Evolutionary conservation across 164 flowering plant genomes (phyloP).

Genomic region (Liriodendron chinense): DNA sequence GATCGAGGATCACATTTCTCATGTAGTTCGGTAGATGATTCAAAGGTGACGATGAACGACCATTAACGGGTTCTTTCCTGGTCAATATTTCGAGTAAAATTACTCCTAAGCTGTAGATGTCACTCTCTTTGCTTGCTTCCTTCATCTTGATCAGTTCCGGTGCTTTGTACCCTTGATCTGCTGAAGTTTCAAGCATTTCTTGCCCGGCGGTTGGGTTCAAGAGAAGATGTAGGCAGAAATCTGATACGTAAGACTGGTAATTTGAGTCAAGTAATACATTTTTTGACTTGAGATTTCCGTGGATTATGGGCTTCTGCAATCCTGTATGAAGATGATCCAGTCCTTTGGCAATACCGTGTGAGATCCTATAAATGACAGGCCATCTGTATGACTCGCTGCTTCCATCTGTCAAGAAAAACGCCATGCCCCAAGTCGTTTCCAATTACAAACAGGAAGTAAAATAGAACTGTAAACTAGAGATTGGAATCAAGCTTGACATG

Average conservation of each 20-base stretch:
- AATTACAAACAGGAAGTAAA: not conserved
- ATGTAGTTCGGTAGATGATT: conserved; percentile 64
- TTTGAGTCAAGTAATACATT: conserved; percentile 61
- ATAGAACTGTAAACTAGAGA: too few species aligned
- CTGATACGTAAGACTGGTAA: conserved; percentile 58
- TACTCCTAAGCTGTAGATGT: conserved; percentile 82
- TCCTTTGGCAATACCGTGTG: conserved; percentile 70
- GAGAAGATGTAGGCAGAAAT: conserved; percentile 71
- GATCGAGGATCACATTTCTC: conserved; percentile 59
- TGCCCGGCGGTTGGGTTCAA: conserved; percentile 67
- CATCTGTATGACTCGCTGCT: conserved; percentile 56
- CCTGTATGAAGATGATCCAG: conserved; percentile 77
- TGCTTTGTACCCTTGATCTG: conserved; percentile 84
- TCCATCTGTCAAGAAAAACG: conserved; percentile 38
- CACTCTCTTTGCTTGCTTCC: conserved; percentile 63
- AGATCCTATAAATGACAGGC: conserved; percentile 53
- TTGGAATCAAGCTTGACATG: too few species aligned
- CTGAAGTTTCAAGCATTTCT: conserved; percentile 73
- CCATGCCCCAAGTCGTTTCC: conserved; percentile 3
- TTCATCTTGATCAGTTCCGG: conserved; percentile 94
- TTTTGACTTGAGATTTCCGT: conserved; percentile 88
- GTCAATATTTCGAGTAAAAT: conserved; percentile 81
- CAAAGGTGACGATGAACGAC: conserved; percentile 42
- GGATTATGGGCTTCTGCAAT: conserved; percentile 56
- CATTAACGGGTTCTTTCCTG: conserved; percentile 62